A percentile compares a stretch with the other conserved stretches of the same genome.
These are phyloP conservation scores for Agaricus subrufescens DNA, from an alignment of 768 basidiomycete species.

Conservation along the genomic window DNA sequence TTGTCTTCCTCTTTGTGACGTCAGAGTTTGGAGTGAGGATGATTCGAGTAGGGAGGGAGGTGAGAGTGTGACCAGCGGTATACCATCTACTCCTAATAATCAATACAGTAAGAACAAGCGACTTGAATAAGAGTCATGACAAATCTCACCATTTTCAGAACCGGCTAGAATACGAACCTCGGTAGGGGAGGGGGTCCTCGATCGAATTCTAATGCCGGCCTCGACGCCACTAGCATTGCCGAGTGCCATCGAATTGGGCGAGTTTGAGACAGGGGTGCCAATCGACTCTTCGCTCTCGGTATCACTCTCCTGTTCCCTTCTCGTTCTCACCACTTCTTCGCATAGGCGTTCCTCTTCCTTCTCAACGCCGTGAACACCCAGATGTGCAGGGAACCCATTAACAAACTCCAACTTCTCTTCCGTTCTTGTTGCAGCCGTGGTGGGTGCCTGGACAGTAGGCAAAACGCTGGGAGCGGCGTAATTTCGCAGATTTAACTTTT, in stretches of 20 bases:
- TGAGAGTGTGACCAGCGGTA: no score
- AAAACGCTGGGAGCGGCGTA: conserved; percentile 42
- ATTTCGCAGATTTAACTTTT: conserved; percentile 41
- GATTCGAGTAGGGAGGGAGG: no score
- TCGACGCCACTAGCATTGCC: not conserved
- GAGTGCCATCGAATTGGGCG: no score
- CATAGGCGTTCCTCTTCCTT: no score
- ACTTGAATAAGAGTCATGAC: no score
- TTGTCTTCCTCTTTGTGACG: no score
- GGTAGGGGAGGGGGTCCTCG: conserved; percentile 1
- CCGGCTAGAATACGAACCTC: not conserved
- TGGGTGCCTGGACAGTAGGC: not conserved
- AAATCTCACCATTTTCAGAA: not conserved
- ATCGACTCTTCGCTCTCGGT: not conserved
- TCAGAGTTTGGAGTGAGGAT: no score
- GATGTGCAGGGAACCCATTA: not conserved
- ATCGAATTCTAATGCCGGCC: not conserved
- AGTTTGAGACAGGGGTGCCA: not conserved
- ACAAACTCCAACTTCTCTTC: not conserved
- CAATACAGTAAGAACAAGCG: no score
- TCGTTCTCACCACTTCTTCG: no score
- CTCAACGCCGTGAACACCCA: not conserved
- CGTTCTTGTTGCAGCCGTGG: not conserved
- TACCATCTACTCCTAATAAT: no score
- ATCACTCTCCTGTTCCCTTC: not conserved